Base-by-base conservation (phyloP, 805 yeast genomes). In the Monosporozyma unispora region DNA sequence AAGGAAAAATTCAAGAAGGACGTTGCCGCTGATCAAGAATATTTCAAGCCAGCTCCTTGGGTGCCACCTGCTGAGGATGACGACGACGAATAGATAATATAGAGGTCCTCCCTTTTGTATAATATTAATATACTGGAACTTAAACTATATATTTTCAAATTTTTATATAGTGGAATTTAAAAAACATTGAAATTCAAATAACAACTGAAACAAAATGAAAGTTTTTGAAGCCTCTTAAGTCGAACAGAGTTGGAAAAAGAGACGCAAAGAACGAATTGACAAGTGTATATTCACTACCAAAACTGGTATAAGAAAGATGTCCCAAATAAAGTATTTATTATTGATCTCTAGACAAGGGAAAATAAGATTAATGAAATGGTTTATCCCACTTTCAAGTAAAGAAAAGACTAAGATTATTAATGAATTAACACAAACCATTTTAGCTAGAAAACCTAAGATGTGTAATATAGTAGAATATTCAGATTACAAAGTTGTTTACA, bases 311-410 rank as follows among this genome's bases (percentile, higher is more conserved):
- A 33, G 22, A n/a, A 18, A 21, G 22, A 66, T 67, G 70, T 56
- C 68, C 2, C 61, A 65, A 10, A 77, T 93, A 51, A 84, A 84
- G 57, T 95, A 85, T 66, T 60, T 91, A 48, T 74, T 95, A 45
- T 71, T 93, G 47, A 76, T 91, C 14, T 90, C 97, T 12, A 79
- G 96, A 57, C 99, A 93, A 66, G 99, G 99, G 27, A 93, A 91
- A 67, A 89, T 89, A 29, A 76, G 99, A 58, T 76, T 95, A 33
- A 79, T 95, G 35, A 90, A 90, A 70, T 93, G 99, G 99, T 93
- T 88, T 65, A 77, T 78, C 47, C 81, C 96, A 28, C 73, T 83
- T 44, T 76, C 85, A n/a, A 84, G 84, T 58, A 88, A 87, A 63
- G 96, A 89, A 57, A 89, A 90, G 70, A 74, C 82, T 47, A 85